phyloP scores from a whole-genome alignment of 768 basidiomycete genomes.

The Calocera viscosa region DNA sequence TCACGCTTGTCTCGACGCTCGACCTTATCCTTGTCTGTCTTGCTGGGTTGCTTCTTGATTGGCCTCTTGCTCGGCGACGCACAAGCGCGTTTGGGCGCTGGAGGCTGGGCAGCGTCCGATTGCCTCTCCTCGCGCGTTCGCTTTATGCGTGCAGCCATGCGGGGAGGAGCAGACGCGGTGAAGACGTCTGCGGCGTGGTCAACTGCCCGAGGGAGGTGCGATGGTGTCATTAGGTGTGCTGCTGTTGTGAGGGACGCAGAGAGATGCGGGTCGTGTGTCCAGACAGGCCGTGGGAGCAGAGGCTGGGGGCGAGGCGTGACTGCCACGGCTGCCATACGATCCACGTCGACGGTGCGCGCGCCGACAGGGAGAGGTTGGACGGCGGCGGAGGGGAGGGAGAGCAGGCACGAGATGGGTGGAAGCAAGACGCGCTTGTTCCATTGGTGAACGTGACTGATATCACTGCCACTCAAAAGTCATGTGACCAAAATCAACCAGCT shows the following conservation, averaged over 20 bases:
- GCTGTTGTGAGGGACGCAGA: neutral
- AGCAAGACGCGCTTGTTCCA: neutral
- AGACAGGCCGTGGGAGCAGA: slow-evolving; percentile 2
- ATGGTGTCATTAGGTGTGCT: neutral
- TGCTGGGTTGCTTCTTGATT: neutral
- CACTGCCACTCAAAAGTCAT: slow-evolving; percentile 1
- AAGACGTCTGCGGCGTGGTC: neutral
- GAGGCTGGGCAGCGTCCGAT: neutral
- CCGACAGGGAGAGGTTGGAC: neutral
- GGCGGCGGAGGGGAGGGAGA: neutral
- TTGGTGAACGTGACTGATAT: neutral
- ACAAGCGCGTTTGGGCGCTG: neutral
- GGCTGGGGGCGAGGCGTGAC: neutral
- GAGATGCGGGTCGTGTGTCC: slow-evolving; percentile 4
- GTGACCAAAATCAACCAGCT: slow-evolving; percentile 1
- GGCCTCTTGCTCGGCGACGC: neutral
- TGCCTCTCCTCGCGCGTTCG: neutral
- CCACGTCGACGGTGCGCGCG: neutral
- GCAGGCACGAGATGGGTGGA: slow-evolving; percentile 3
- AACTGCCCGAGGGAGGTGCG: neutral
- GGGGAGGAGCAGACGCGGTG: neutral
- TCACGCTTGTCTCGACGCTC: slow-evolving; percentile 5
- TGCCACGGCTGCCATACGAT: slow-evolving; percentile 6
- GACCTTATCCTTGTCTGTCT: neutral
- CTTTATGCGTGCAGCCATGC: neutral